These are phyloP conservation scores for Phytophthora podocarpi DNA, from an alignment of 352 stramenopile species.

Conservation along the genomic window DNA sequence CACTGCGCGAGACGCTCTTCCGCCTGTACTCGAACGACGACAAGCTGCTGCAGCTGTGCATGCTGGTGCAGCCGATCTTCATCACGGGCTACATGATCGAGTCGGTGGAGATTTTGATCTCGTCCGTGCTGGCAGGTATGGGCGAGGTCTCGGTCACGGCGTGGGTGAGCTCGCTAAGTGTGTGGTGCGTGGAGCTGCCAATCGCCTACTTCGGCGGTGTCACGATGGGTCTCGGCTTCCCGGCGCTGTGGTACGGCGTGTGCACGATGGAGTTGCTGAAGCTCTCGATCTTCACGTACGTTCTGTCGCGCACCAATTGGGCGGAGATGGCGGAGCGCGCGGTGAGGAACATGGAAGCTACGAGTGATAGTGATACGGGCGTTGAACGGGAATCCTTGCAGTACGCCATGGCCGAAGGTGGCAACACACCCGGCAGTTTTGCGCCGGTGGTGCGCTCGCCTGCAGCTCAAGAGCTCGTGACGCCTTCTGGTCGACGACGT, in stretches of 20 bases:
- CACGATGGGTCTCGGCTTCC: constrained; percentile 51
- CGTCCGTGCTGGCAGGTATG: constrained; percentile 56
- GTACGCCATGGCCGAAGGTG: constrained; percentile 50
- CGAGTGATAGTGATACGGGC: constrained; percentile 40
- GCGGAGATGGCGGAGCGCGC: constrained; percentile 45
- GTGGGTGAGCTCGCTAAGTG: constrained; percentile 57
- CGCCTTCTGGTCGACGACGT: constrained; percentile 49
- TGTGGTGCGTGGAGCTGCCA: constrained; percentile 64
- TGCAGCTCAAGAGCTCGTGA: constrained; percentile 54
- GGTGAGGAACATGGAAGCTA: constrained; percentile 47
- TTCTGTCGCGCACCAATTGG: constrained; percentile 47
- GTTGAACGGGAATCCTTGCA: constrained; percentile 47
- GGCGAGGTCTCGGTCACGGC: constrained; percentile 55
- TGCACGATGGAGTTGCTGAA: constrained; percentile 57
- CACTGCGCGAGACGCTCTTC: constrained; percentile 55
- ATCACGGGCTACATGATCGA: constrained; percentile 63
- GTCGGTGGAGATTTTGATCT: constrained; percentile 59
- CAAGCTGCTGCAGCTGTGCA: constrained; percentile 51
- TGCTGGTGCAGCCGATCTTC: constrained; percentile 62
- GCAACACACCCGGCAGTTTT: constrained; percentile 57
- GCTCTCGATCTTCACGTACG: constrained; percentile 44
- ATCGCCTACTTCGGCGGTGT: constrained; percentile 60
- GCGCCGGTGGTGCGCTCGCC: constrained; percentile 54
- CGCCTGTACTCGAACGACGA: constrained; percentile 65
- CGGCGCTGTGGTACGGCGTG: constrained; percentile 54